These are phyloP conservation scores for Musa balbisiana DNA, from an alignment of 202 grass and related monocot genomes.

Conservation along the genomic window DNA sequence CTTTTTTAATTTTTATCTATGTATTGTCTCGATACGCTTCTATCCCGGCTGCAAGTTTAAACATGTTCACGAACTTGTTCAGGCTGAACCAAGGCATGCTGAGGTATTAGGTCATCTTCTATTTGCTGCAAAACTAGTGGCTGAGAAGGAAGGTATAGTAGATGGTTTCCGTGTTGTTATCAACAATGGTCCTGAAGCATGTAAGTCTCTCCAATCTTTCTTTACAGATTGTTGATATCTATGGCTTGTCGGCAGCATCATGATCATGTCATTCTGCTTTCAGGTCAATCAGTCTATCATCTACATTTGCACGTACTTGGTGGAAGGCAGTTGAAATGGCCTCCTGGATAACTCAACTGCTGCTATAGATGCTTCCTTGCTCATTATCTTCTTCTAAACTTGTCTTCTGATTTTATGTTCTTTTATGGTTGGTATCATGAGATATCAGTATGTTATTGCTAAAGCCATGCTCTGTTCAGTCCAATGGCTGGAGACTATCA, in stretches of 20 bases:
- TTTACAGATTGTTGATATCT: background rate
- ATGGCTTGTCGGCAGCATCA: background rate
- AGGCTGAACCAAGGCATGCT: constrained; percentile 77
- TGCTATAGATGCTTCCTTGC: background rate
- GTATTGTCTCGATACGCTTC: background rate
- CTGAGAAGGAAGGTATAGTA: constrained; percentile 73
- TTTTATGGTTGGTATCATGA: background rate
- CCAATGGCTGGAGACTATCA: too few species aligned
- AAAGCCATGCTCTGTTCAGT: too few species aligned
- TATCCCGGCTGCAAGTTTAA: background rate
- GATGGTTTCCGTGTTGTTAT: constrained; percentile 76
- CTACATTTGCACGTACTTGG: constrained; percentile 77
- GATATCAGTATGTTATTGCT: background rate
- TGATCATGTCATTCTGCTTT: background rate
- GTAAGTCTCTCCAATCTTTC: constrained; percentile 32
- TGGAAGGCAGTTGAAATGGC: constrained; percentile 90
- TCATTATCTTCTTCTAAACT: background rate
- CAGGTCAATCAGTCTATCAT: constrained; percentile 95
- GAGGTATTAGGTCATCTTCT: constrained; percentile 81
- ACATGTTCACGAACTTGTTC: constrained; percentile 7
- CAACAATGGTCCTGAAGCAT: constrained; percentile 76
- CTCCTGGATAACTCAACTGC: constrained; percentile 41
- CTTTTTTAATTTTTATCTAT: background rate
- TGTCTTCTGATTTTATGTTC: background rate
- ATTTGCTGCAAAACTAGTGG: constrained; percentile 66